Evolutionary conservation across 1,139 yeast genomes (phyloP).

Genomic region (Candida glucosophila): DNA sequence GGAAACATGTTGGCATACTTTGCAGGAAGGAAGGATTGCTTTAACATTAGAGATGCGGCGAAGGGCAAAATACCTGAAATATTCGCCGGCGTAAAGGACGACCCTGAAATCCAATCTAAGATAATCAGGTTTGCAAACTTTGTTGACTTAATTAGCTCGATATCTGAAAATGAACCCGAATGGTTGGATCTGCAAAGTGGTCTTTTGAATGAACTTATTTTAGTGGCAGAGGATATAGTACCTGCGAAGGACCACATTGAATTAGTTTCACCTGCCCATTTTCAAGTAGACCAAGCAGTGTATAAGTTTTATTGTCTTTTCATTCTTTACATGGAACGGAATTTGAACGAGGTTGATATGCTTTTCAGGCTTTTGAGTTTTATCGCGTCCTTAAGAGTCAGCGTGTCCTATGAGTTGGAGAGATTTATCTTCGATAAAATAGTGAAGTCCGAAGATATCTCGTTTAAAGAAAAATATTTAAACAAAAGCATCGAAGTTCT

Average conservation of each 20-base stretch:
- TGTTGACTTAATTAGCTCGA: slow-evolving; percentile 52
- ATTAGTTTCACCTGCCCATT: slow-evolving; percentile 52
- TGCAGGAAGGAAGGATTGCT: slow-evolving; percentile 51
- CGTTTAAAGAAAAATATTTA: slow-evolving; percentile 43
- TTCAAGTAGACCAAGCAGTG: slow-evolving; percentile 70
- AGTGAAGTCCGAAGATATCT: slow-evolving; percentile 42
- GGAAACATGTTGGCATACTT: slow-evolving; percentile 63
- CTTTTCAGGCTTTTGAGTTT: slow-evolving; percentile 45
- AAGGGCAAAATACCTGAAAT: slow-evolving; percentile 41
- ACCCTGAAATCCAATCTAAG: slow-evolving; percentile 43
- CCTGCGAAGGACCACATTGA: slow-evolving; percentile 32
- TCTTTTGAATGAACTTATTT: slow-evolving; percentile 37
- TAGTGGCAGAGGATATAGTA: slow-evolving; percentile 36
- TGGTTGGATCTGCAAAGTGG: slow-evolving; percentile 58
- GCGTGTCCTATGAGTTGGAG: slow-evolving; percentile 41
- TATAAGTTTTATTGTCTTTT: slow-evolving; percentile 51
- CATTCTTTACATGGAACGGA: slow-evolving; percentile 37
- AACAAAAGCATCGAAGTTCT: slow-evolving; percentile 41
- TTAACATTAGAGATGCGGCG: slow-evolving; percentile 45
- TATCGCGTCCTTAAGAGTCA: slow-evolving; percentile 36
- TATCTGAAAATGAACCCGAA: slow-evolving; percentile 41
- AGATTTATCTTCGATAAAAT: slow-evolving; percentile 51
- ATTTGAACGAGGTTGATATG: slow-evolving; percentile 20
- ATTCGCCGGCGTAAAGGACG: slow-evolving; percentile 30
- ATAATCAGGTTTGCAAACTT: slow-evolving; percentile 63